phyloP scores from a whole-genome alignment of 495 filamentous ascomycete genomes.

The Mytilinidion resinicola region DNA sequence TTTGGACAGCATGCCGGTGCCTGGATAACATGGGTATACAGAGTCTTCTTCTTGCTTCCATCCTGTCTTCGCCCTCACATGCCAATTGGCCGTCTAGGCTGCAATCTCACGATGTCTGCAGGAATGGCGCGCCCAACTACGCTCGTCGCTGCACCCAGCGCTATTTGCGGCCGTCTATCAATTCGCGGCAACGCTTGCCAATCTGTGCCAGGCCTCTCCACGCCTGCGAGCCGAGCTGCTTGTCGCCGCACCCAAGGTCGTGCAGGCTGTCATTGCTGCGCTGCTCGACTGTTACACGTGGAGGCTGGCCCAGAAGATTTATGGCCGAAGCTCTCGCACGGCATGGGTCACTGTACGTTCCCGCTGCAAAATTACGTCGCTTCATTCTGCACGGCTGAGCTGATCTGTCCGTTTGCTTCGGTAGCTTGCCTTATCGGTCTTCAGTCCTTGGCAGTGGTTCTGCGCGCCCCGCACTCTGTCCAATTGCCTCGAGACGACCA shows the following conservation, averaged over 20 bases:
- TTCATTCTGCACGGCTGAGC: constrained; percentile 5
- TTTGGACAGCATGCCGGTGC: constrained; percentile 73
- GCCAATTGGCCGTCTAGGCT: neutral
- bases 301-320: constrained; percentile 68
- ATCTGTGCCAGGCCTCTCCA: constrained; percentile 43
- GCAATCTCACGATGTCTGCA: constrained; percentile 37
- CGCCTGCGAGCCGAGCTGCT: constrained; percentile 56
- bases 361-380: neutral
- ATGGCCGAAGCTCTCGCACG: constrained; percentile 51
- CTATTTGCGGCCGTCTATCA: constrained; percentile 77
- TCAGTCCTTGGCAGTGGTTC: constrained; percentile 96
- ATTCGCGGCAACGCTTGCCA: constrained; percentile 47
- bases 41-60: constrained; percentile 6
- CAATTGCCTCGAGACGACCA: constrained; percentile 83
- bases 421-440: constrained; percentile 61
- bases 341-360: constrained; percentile 63
- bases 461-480: constrained; percentile 89
- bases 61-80: neutral
- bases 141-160: constrained; percentile 85
- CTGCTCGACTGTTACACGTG: constrained; percentile 84
- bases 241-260: constrained; percentile 62
- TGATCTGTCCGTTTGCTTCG: constrained; percentile 12
- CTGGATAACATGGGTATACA: constrained; percentile 91
- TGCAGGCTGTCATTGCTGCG: constrained; percentile 74
- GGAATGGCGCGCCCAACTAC: constrained; percentile 91